Evolutionary conservation across 139 green algal species (phyloP), one percentile per base, ranked within the genome.

Genomic region (Chlamydomonas sp.): DNA sequence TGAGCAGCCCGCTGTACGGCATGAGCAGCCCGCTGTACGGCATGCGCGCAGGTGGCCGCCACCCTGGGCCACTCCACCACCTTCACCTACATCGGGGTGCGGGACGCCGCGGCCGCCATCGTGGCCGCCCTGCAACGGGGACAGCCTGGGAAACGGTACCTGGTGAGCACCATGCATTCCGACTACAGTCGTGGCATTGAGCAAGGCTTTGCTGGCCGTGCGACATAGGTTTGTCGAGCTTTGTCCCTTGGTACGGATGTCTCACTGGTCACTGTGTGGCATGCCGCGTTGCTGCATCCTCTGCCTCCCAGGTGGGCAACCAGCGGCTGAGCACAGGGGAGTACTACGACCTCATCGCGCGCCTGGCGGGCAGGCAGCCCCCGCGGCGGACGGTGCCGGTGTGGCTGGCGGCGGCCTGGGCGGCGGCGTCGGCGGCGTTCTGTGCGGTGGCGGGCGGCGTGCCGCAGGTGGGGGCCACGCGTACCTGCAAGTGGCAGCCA

Each of bases 401-500:
- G 80, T 85, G 80, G 80, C 10, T 69, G 80, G 80, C 80, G 58
- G 80, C 80, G 17, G 17, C n/a, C 57, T 85, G 80, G 80, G 80
- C 80, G 59, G 2, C 9, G 4, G 69, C 80, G 58, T 68, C 80
- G 57, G 80, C 66, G 17, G 20, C 57, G 4, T 78, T 59, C 17
- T 68, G 8, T 10, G 68, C 57, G 10, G 17, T 85, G 3, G 69
- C 68, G 3, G 80, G 80, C 3, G 6, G 61, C 9, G 18, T 68
- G 58, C 80, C 80, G 5, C 80, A 85, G 31, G 80, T 90, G 73
- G 57, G 84, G 2, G 72, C 58, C 18, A 86, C 61, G 31, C 86
- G 79, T 57, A 90, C 80, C 49, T 87, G 87, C 57, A 87, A 83
- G 80, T 90, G 87, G 80, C 87, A 90, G 4, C 72, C 86, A 49